Conservation (phyloP, 2,329 filamentous ascomycete species). For the Paecilomyces variotii region DNA sequence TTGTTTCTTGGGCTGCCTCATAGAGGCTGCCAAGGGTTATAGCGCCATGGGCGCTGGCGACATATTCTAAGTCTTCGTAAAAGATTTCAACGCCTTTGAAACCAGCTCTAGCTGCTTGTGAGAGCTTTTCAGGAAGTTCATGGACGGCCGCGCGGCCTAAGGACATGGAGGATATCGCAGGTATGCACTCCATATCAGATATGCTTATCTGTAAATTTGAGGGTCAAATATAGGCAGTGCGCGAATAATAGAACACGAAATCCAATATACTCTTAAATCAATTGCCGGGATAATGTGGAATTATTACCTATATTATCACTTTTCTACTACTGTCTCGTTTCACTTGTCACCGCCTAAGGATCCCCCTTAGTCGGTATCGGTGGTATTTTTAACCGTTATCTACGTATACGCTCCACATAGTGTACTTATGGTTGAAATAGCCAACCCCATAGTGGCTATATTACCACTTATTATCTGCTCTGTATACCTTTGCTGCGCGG, state of each 20-base stretch:
- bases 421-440: not conserved
- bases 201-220: not conserved
- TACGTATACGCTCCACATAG: not conserved
- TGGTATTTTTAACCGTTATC: not conserved
- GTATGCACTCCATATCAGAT: constrained; percentile 13
- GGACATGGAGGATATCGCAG: constrained; percentile 66
- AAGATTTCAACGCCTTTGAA: constrained; percentile 68
- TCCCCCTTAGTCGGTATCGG: not conserved
- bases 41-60: constrained; percentile 44
- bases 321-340: not conserved
- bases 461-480: not conserved
- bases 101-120: constrained; percentile 56
- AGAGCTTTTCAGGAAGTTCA: constrained; percentile 56
- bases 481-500: not conserved
- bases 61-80: constrained; percentile 63
- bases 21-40: constrained; percentile 42
- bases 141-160: constrained; percentile 65
- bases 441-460: not conserved
- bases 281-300: not conserved
- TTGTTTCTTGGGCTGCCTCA: constrained; percentile 51
- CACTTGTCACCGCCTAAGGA: not conserved
- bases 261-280: not conserved
- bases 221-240: not conserved
- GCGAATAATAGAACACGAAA: not conserved
- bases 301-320: not conserved